Percentiles rank a stretch among this genome's conserved stretches.
Evolutionary conservation across 352 stramenopile species (phyloP).

Genomic region (Globisporangium takayamanum): DNA sequence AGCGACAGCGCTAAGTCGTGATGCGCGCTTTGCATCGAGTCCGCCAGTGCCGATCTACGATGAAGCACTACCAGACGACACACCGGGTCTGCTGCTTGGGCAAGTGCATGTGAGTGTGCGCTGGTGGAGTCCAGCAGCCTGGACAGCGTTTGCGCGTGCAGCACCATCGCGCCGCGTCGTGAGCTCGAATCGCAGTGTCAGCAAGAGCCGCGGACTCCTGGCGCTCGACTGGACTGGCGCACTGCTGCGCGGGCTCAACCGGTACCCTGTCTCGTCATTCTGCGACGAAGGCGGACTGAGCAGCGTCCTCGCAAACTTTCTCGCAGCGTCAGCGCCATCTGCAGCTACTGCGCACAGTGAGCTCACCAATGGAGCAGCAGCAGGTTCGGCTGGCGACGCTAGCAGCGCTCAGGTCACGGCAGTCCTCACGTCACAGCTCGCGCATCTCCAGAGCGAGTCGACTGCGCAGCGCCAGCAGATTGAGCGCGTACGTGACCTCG

Average conservation of each 20-base stretch:
- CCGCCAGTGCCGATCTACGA: conserved; percentile 8
- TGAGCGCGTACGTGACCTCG: conserved; percentile 21
- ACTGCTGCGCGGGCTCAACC: conserved; percentile 59
- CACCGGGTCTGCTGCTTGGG: conserved; percentile 10
- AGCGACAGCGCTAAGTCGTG: not conserved
- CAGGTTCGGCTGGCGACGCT: not conserved
- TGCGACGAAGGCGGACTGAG: conserved; percentile 67
- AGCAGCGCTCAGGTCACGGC: conserved; percentile 2
- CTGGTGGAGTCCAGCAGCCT: conserved; percentile 40
- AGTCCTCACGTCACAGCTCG: conserved; percentile 36
- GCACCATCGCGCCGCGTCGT: conserved; percentile 41
- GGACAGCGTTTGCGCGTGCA: conserved; percentile 30
- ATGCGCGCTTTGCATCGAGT: not conserved
- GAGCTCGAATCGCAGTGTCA: conserved; percentile 50
- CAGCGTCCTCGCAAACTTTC: conserved; percentile 33
- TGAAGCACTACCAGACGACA: not conserved
- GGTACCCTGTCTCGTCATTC: conserved; percentile 64
- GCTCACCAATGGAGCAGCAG: conserved; percentile 1
- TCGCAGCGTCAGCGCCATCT: conserved; percentile 8
- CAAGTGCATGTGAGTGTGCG: conserved; percentile 27
- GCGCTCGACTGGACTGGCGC: conserved; percentile 55
- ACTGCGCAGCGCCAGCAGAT: conserved; percentile 39
- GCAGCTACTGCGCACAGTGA: not conserved
- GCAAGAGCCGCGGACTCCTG: conserved; percentile 20
- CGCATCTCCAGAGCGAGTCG: conserved; percentile 41